Evolutionary conservation across 352 stramenopile species (phyloP), one percentile per base, ranked within the genome.

Genomic region (Thraustochytrium aureum): DNA sequence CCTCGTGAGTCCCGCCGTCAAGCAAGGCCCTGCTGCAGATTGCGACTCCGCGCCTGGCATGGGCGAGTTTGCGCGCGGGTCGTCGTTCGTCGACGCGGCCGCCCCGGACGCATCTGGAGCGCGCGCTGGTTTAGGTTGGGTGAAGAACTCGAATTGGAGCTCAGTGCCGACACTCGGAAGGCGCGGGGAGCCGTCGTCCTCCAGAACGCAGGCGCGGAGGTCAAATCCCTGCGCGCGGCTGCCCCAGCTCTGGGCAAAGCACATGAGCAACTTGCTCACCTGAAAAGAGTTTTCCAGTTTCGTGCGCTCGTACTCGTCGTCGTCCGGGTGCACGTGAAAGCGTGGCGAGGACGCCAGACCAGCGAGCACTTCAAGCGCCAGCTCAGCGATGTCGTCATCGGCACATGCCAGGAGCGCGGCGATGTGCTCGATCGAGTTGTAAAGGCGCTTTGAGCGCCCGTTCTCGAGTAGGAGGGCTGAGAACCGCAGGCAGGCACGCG

Each of bases 91-190:
- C n/a, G n/a, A n/a, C n/a, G n/a, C n/a, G n/a, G n/a, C n/a, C n/a
- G n/a, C n/a, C n/a, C n/a, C n/a, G n/a, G n/a, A n/a, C n/a, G n/a
- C n/a, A n/a, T n/a, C n/a, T n/a, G n/a, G n/a, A n/a, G n/a, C n/a
- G n/a, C n/a, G n/a, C n/a, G n/a, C n/a, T n/a, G n/a, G n/a, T n/a
- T n/a, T n/a, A n/a, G n/a, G n/a, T n/a, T n/a, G n/a, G n/a, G n/a
- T n/a, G n/a, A 67, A 79, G 41, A 65, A 79, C 20, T 79, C 69
- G 54, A 79, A 79, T 4, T 79, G 39, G 17, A 79, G 39, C 7
- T 17, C 50, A 37, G 47, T 30, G 26, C 69, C 69, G 30, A 26
- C 1, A 10, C 2, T 6, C n/a, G 69, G 69, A 32, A 79, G 41
- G 2, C 30, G 10, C 35, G 7, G 39, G 6, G 22, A 7, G 33